Evolutionary conservation across 2,329 filamentous ascomycete genomes (phyloP), one percentile per base, ranked within the genome.

Genomic region (Remersonia thermophila): DNA sequence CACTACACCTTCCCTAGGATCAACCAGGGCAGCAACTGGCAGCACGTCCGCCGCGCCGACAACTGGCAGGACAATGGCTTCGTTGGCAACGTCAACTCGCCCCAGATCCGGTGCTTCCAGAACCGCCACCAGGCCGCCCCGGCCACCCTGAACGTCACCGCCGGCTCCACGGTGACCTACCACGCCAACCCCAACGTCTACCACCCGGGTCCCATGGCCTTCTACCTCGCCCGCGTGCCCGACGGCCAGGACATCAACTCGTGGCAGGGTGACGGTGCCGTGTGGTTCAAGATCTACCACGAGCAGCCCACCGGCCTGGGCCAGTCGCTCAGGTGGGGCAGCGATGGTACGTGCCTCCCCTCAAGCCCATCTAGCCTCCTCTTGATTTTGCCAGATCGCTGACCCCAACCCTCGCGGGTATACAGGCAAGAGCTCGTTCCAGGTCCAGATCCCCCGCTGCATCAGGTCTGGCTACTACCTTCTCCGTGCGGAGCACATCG

Each of bases 51-150:
- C 25, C 61, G 60, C 50, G 67, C 65, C 14, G 59, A 63, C 34
- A 68, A 69, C 52, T 67, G 58, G 48, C 63, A 69, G 47, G 56
- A 51, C 51, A 69, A 69, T 43, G 61, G 59, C 9, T 64, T 63
- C 43, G 64, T 69, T 29, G 63, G 60, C n/a, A 57, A 65, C 39
- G 65, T 70, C 20, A 57, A 47, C 29, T 63, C 61, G 23, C 41
- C 57, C 1, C 59, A 63, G 43, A 66, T 70, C 55, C 64, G 64
- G 16, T 71, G 66, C 56, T 70, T 66, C 53, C 63, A 69, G 47
- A 35, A 38, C 18, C 51, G 48, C n/a, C 43, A 54, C 3, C 57
- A 56, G 31, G 54, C 57, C 32, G 61, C 61, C 2, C 56, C 54
- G 0, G 50, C 54, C 27, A 62, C 61, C 0, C 57, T 60, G 39